Evolutionary conservation across 257 asterid genomes (phyloP), one percentile per base, ranked within the genome.

Genomic region (Scutellaria galericulata): DNA sequence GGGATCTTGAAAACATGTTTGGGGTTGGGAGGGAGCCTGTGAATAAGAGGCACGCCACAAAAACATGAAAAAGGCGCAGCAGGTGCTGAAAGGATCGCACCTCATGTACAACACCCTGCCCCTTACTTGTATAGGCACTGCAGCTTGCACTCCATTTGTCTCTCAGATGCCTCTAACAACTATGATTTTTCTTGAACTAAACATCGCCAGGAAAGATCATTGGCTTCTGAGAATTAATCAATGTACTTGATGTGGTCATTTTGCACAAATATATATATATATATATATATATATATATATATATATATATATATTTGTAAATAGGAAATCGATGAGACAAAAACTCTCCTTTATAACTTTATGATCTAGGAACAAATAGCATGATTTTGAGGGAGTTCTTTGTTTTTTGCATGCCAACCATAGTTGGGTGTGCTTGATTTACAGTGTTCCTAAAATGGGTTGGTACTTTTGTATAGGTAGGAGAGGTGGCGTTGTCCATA

Each of bases 401-500:
- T 63, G 35, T 42, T 31, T 31, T 31, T 35, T 55, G 76, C 47
- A 64, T 66, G 9, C 60, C 46, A 64, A 41, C 24, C 31, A 35
- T 61, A 62, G 41, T 71, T 54, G 50, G 68, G 62, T 39, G 37
- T 71, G 37, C 67, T 72, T 59, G 68, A 24, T 66, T 75, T 71
- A 45, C 35, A 12, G 7, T 51, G 58, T 68, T 71, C 67, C 66
- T 71, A 57, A 74, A 64, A 45, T 45, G 64, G 54, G 52, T 45
- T 70, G 46, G 64, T 72, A 47, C 71, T 0, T 76, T 70, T 64
- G 63, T 77, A 54, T 88, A 95, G 99, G 99, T 88, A 58, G 97
- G 98, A 58, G 97, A 95, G 80, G 89, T 86, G 67, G 98, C 99
- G 51, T 72, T 95, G 70, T 88, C 92, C 80, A 88, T 91, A 78